These are phyloP conservation scores for Termitomyces sp. DNA, from an alignment of 768 basidiomycete species.

Conservation along the genomic window DNA sequence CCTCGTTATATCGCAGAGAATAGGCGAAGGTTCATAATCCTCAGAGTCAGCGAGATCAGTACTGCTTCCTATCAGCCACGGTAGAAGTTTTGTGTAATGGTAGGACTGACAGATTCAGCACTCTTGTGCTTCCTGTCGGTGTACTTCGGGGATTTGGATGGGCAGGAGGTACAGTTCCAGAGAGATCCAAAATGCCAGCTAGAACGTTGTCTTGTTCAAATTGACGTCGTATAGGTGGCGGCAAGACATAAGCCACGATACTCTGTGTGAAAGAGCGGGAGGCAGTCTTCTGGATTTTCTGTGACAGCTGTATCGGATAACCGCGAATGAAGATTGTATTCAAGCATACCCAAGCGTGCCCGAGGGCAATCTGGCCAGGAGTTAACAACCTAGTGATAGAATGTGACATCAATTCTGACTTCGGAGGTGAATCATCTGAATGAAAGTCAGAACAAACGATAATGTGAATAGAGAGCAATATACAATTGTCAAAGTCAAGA, in stretches of 20 bases:
- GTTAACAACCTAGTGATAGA: slow-evolving; percentile 18
- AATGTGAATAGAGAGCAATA: slow-evolving; percentile 14
- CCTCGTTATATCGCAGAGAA: slow-evolving; percentile 37
- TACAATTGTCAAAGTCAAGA: slow-evolving; percentile 63
- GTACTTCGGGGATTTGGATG: slow-evolving; percentile 30
- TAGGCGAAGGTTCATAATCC: slow-evolving; percentile 42
- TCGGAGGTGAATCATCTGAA: slow-evolving; percentile 32
- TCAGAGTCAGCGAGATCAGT: slow-evolving; percentile 47
- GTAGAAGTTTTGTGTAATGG: not conserved
- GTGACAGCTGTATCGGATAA: not conserved
- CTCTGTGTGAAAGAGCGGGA: slow-evolving; percentile 38
- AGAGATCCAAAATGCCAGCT: slow-evolving; percentile 42
- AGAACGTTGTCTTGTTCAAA: slow-evolving; percentile 32
- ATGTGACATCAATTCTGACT: slow-evolving; percentile 33
- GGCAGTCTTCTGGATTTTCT: slow-evolving; percentile 29
- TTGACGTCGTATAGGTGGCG: slow-evolving; percentile 32
- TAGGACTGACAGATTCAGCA: slow-evolving; percentile 49
- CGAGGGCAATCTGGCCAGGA: slow-evolving; percentile 14
- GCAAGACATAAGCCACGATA: slow-evolving; percentile 41
- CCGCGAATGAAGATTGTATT: not conserved
- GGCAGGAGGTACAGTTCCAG: slow-evolving; percentile 33
- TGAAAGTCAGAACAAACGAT: not conserved
- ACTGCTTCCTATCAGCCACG: slow-evolving; percentile 27
- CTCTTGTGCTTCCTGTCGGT: slow-evolving; percentile 41
- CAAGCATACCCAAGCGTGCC: slow-evolving; percentile 35